Evolutionary conservation across 495 filamentous ascomycete species (phyloP), one percentile per base, ranked within the genome.

Genomic region (Talaromyces wortmannii): DNA sequence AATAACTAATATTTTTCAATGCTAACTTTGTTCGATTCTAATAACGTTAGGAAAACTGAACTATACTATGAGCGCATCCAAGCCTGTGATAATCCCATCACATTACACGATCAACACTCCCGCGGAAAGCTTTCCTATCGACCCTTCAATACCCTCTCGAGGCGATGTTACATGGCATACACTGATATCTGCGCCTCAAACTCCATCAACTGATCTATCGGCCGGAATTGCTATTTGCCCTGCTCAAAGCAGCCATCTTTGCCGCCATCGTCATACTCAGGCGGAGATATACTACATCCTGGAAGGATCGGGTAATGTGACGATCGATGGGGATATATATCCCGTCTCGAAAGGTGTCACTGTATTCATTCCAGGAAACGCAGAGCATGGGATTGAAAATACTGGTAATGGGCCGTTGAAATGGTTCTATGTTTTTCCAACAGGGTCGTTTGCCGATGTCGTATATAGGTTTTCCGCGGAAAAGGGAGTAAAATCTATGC

Each of bases 401-500:
- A 52, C 30, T 12, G 61, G 62, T 4, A 7, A 32, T 0, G 55
- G 31, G 31, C 55, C 59, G 6, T 50, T 73, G 33, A 62, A 56
- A 48, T 71, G 68, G 68, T 61, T 72, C 18, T 75, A 75, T 64
- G 67, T 71, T 13, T 73, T 73, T 58, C 58, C 70, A 0, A 61
- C 59, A 8, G 59, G 53, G 7, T 33, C 44, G 7, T 73, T 75
- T 58, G 59, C 45, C 56, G 62, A 73, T 66, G 64, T 75, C 2
- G 55, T 70, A 33, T 69, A 69, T 63, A 61, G 61, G 7, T 69
- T 70, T 48, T 53, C 44, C 2, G 45, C 48, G 45, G 15, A 46
- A 40, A 13, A 40, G 36, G 2, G 1, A 2, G 2, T 40, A 13
- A 40, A 23, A 23, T 23, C 23, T 23, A 23, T 23, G 23, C 23